Conservation (phyloP, 108 stramenopile genomes). For the Aurantiochytrium sp. region DNA sequence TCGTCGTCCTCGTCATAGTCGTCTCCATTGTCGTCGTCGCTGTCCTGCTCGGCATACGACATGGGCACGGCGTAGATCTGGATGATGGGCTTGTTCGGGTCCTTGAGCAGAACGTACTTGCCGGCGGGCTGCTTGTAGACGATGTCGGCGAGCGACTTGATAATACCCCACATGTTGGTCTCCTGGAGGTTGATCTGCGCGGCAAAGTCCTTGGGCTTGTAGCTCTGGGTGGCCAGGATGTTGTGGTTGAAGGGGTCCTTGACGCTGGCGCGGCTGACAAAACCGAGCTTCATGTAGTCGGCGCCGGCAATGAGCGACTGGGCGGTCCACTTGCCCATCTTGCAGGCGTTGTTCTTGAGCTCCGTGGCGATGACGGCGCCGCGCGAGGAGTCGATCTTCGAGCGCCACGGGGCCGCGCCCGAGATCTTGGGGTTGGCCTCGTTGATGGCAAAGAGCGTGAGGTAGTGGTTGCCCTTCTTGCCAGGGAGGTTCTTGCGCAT, state of each 20-base stretch:
- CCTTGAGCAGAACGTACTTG: slow-evolving; percentile 93
- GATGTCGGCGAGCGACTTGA: slow-evolving; percentile 86
- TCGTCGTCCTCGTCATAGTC: slow-evolving; percentile 34
- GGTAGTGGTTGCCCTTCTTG: slow-evolving; percentile 60
- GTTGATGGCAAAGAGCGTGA: slow-evolving; percentile 93
- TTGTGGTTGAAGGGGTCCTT: slow-evolving; percentile 84
- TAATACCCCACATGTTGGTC: slow-evolving; percentile 94
- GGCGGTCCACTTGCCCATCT: slow-evolving; percentile 95
- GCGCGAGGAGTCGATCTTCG: slow-evolving; percentile 86
- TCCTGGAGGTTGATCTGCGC: slow-evolving; percentile 84
- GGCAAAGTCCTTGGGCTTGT: slow-evolving; percentile 92
- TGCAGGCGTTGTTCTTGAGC: slow-evolving; percentile 95
- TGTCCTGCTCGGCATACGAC: slow-evolving; percentile 71
- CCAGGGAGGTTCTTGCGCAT: slow-evolving; percentile 40
- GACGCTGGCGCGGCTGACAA: slow-evolving; percentile 70
- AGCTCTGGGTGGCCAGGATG: slow-evolving; percentile 87
- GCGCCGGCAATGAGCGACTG: slow-evolving; percentile 90
- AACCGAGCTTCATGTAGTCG: slow-evolving; percentile 96
- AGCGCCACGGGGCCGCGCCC: slow-evolving; percentile 55
- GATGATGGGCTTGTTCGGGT: slow-evolving; percentile 89
- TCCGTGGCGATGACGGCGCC: slow-evolving; percentile 93
- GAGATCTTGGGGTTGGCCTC: slow-evolving; percentile 76
- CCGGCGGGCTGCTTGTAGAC: slow-evolving; percentile 69
- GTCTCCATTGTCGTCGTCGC: slow-evolving; percentile 76
- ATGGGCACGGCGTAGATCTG: slow-evolving; percentile 85